A percentile compares a stretch with the other conserved stretches of the same genome.
These are phyloP conservation scores for Sugiyamaella americana DNA, from an alignment of 805 yeast genomes.

Conservation along the genomic window DNA sequence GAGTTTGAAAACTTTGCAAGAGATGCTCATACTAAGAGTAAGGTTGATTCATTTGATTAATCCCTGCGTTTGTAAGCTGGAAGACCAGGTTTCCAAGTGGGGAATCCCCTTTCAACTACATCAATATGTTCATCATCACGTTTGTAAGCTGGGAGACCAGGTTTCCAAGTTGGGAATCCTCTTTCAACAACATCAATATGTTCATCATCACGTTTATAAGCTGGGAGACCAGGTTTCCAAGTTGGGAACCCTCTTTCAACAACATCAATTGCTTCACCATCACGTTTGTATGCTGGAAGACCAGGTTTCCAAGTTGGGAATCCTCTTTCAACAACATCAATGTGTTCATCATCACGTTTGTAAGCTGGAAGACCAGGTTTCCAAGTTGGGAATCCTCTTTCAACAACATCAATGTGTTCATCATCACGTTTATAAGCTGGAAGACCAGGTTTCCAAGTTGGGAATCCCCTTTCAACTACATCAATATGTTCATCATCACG, in stretches of 20 bases:
- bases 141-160: too few species aligned
- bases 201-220: constrained; percentile 1
- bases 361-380: constrained; percentile 2
- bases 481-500: constrained; percentile 4
- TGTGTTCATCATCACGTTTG: background rate
- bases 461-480: too few species aligned
- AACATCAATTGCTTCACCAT: background rate
- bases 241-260: background rate
- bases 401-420: background rate
- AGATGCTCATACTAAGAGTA: too few species aligned
- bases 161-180: too few species aligned
- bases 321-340: background rate
- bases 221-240: constrained; percentile 8
- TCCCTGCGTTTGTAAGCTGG: too few species aligned
- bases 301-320: constrained; percentile 3
- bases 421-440: constrained; percentile 4
- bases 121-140: too few species aligned
- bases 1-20: too few species aligned
- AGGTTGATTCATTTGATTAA: too few species aligned
- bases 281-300: constrained; percentile 6
- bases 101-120: too few species aligned
- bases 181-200: too few species aligned
- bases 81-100: too few species aligned
- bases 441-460: constrained; percentile 3
- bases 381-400: too few species aligned